Percentiles rank a stretch among this genome's conserved stretches.
phyloP scores from a whole-genome alignment of 2,329 filamentous ascomycete species.

The Fusarium nurragi region DNA sequence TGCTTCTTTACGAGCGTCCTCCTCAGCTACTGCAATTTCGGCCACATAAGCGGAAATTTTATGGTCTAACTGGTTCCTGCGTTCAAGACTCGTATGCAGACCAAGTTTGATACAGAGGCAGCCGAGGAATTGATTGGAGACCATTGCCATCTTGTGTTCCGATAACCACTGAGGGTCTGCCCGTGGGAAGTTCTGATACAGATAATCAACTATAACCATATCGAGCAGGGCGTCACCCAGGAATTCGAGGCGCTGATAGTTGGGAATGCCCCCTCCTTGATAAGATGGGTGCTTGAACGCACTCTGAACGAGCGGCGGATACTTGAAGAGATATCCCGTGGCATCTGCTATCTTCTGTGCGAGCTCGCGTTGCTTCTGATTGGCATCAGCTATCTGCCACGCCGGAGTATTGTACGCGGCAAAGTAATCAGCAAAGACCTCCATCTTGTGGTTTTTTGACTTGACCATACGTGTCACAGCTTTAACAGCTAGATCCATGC shows the following conservation, averaged over 20 bases:
- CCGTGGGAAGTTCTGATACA: conserved; percentile 79
- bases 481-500: conserved; percentile 67
- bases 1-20: conserved; percentile 48
- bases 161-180: conserved; percentile 96
- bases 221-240: conserved; percentile 89
- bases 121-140: conserved; percentile 92
- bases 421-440: conserved; percentile 77
- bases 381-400: conserved; percentile 72
- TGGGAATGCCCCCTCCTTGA: conserved; percentile 80
- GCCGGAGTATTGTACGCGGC: conserved; percentile 71
- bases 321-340: conserved; percentile 71
- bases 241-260: conserved; percentile 92
- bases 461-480: conserved; percentile 76
- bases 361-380: conserved; percentile 74
- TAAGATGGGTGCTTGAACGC: conserved; percentile 91
- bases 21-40: conserved; percentile 63
- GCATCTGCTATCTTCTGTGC: conserved; percentile 69
- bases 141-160: conserved; percentile 99
- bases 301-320: conserved; percentile 79
- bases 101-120: conserved; percentile 80
- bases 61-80: conserved; percentile 55
- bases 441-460: conserved; percentile 74
- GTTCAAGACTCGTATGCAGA: conserved; percentile 77
- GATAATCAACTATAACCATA: conserved; percentile 82
- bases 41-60: conserved; percentile 64